These are phyloP conservation scores for Neurospora sp. DNA, from an alignment of 495 filamentous ascomycete genomes.

Conservation along the genomic window DNA sequence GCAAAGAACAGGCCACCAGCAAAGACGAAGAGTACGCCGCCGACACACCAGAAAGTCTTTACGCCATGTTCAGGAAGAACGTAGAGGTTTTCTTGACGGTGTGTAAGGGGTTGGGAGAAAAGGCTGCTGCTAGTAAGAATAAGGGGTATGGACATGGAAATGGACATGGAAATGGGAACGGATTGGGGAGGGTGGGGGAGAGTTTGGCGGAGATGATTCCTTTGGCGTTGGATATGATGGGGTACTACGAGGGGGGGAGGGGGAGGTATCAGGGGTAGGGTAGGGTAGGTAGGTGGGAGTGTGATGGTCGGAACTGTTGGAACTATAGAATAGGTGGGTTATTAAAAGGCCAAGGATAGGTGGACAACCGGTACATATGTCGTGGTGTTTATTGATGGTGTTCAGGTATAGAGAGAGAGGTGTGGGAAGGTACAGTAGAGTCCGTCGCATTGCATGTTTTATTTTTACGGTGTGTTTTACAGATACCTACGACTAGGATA, in stretches of 20 bases:
- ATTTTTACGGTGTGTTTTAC: no score
- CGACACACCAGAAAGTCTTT: slow-evolving; percentile 42
- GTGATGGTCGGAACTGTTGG: not conserved
- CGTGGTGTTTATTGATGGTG: no score
- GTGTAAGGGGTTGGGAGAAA: slow-evolving; percentile 49
- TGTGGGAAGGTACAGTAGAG: no score
- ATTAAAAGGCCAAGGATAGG: no score
- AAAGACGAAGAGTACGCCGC: slow-evolving; percentile 5
- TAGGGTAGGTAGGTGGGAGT: not conserved
- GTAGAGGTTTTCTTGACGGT: slow-evolving; percentile 59
- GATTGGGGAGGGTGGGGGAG: slow-evolving; percentile 19
- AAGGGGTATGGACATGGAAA: slow-evolving; percentile 16
- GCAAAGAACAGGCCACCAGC: no score
- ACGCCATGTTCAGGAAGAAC: slow-evolving; percentile 55
- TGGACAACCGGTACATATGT: no score
- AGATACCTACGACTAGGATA: no score
- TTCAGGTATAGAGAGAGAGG: no score
- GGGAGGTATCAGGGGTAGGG: not conserved
- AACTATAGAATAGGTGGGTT: not conserved
- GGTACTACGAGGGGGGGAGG: slow-evolving; percentile 35
- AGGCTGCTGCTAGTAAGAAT: slow-evolving; percentile 40
- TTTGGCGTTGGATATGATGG: slow-evolving; percentile 50
- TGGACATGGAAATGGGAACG: slow-evolving; percentile 10
- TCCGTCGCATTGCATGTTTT: no score
- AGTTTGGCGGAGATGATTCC: slow-evolving; percentile 45